These are phyloP conservation scores for Leptographium galeiforme DNA, from an alignment of 2,329 filamentous ascomycete genomes.

Conservation along the genomic window DNA sequence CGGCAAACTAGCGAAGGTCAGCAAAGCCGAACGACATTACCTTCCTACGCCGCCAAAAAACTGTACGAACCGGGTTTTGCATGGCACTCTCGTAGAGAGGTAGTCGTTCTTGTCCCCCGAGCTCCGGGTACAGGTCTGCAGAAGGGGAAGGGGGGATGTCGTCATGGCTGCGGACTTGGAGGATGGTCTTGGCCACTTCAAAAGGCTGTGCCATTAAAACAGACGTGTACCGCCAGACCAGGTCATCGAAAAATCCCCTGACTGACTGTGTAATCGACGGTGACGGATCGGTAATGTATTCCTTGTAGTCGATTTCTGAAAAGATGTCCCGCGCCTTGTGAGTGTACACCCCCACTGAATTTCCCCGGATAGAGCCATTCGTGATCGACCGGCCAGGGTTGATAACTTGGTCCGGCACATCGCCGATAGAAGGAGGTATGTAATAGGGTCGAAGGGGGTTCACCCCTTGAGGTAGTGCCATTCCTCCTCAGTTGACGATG, in stretches of 20 bases:
- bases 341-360: conserved; percentile 24
- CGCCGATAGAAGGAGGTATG: conserved; percentile 44
- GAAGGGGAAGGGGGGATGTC: conserved; percentile 20
- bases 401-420: conserved; percentile 24
- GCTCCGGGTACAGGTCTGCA: not conserved
- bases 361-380: not conserved
- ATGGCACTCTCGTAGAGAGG: not conserved
- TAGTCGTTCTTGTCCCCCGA: not conserved
- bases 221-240: conserved; percentile 83
- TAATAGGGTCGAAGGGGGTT: conserved; percentile 62
- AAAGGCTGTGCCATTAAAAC: conserved; percentile 89
- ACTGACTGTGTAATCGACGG: conserved; percentile 62
- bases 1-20: conserved; percentile 25
- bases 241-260: conserved; percentile 67
- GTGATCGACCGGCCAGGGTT: conserved; percentile 16
- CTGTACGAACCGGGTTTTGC: not conserved
- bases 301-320: conserved; percentile 81
- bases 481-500: conserved; percentile 12
- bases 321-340: conserved; percentile 71
- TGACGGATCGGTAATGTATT: conserved; percentile 66
- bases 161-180: conserved; percentile 60
- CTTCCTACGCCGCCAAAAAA: not conserved
- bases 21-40: not conserved
- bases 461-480: conserved; percentile 32
- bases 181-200: conserved; percentile 86